Percentiles rank a stretch among this genome's conserved stretches.
phyloP scores from a whole-genome alignment of 2,329 filamentous ascomycete species.

The Monosporascus sp. region DNA sequence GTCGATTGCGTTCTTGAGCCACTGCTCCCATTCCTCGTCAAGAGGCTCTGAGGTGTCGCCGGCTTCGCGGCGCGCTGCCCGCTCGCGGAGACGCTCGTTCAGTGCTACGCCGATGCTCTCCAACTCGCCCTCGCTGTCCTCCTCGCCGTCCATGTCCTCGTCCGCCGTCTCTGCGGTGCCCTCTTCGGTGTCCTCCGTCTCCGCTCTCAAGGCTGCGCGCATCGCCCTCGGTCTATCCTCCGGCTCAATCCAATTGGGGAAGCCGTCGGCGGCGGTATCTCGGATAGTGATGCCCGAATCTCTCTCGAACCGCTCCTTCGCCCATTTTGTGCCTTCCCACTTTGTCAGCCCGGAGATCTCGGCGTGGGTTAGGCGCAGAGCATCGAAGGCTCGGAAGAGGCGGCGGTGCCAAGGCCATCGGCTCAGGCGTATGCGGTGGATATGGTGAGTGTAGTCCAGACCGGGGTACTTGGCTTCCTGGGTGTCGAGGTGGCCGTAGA shows the following conservation, averaged over 20 bases:
- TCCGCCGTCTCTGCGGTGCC: constrained; percentile 32
- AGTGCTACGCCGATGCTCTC: constrained; percentile 57
- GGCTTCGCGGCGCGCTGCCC: constrained; percentile 58
- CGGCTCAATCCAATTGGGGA: constrained; percentile 56
- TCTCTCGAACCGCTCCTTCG: constrained; percentile 72
- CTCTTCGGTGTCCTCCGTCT: constrained; percentile 29
- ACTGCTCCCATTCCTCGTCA: constrained; percentile 71
- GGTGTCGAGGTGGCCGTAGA: constrained; percentile 75
- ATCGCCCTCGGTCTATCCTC: constrained; percentile 26
- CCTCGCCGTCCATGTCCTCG: constrained; percentile 45
- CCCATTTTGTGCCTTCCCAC: constrained; percentile 82
- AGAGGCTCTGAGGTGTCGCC: constrained; percentile 55
- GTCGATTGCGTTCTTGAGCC: constrained; percentile 66
- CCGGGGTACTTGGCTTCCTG: constrained; percentile 78
- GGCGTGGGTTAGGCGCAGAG: constrained; percentile 59
- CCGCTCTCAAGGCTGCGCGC: constrained; percentile 16
- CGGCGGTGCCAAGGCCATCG: constrained; percentile 73
- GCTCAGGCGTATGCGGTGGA: constrained; percentile 72
- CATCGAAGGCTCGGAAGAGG: constrained; percentile 72
- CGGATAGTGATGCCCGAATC: constrained; percentile 66
- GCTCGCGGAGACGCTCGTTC: constrained; percentile 61
- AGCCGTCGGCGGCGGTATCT: constrained; percentile 68
- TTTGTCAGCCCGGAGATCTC: constrained; percentile 71
- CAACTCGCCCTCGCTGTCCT: constrained; percentile 48
- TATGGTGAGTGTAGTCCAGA: constrained; percentile 69